Base-by-base conservation (phyloP, 495 filamentous ascomycete genomes). In the Pyronema omphalodes region DNA sequence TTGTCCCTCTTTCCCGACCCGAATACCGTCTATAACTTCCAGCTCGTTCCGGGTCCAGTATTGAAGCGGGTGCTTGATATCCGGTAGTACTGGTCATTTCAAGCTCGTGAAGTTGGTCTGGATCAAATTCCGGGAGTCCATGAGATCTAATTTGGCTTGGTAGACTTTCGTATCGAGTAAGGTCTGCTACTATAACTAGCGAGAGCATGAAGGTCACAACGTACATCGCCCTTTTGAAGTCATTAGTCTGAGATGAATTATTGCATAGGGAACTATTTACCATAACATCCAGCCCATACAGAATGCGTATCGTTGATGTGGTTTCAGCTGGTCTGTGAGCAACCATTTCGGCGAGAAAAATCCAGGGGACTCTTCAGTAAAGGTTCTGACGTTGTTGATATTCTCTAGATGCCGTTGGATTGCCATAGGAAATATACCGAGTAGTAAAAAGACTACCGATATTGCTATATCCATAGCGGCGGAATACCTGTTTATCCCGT, bases 381-480 rank as follows among this genome's bases (percentile, higher is more conserved):
- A 29, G 2, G 23, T 29, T 29, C 23, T 29, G 9, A 15, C 12
- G n/a, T 47, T 47, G 44, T 9, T 34, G 36, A 52, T 52, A 9
- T 3, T 8, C 37, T 12, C 18, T 12, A 50, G 47, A 36, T 50
- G 29, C 17, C 36, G 35, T 41, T 40, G 50, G 9, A 54, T 54
- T 33, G 52, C 37, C 11, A 54, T 23, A 15, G 52, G 52, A 41
- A 54, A 54, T 9, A 54, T 36, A 1, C 52, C 52, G 39, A 54
- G 39, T 12, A 54, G 43, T 7, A 54, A 41, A 29, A 45, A 54
- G 12, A 54, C 8, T 7, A 46, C 14, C n/a, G 40, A 33, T 39
- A 54, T 54, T 15, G 45, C 3, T 19, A 54, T 45, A 35, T 54
- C 52, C 52, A 54, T 54, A 7, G 36, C 41, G 9, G 52, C 43